Base-by-base conservation (phyloP, 768 basidiomycete genomes). In the Boletus insuetus region DNA sequence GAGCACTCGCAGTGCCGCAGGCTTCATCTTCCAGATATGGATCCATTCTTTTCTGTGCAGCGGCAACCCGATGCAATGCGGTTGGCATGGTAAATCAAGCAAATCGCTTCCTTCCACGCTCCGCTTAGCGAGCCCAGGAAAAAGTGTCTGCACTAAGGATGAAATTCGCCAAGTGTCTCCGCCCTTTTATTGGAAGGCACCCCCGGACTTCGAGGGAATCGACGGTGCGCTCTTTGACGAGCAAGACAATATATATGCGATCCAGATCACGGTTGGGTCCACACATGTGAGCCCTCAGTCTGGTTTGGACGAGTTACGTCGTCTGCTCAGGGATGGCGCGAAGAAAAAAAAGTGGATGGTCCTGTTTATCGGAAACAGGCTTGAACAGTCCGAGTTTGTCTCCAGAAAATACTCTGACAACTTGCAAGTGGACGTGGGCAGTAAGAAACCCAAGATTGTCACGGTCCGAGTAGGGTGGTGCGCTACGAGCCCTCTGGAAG, bases 11-110 rank as follows among this genome's bases (percentile, higher is more conserved):
- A 14, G 12, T 14, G 49, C 49, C 8, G 54, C 44, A 32, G 50
- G 44, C 11, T 52, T 45, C 13, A 46, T 52, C 31, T 55, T 55
- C 19, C 13, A 52, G 44, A 55, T 38, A 12, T 46, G 49, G 50
- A 35, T 44, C 19, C 49, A 46, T 9, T 53, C 54, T 17, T 55
- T 46, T 40, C 4, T 52, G 14, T 12, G 22, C 29, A 52, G 44
- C 7, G 24, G 44, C 38, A 52, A 41, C 31, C 26, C 22, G 12
- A 24, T 55, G 13, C 20, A 46, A 19, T 46, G 43, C 38, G 7
- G 16, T 17, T 52, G 54, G 54, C 44, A 52, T 35, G 42, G 41
- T 13, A 39, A 46, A 46, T 4, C n/a, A 20, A 39, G 16, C 6
- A 47, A 16, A 12, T 14, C 17, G 14, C 37, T 39, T 12, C 40